Evolutionary conservation across 2,329 filamentous ascomycete species (phyloP).

Genomic region (Simplicillium sp.): DNA sequence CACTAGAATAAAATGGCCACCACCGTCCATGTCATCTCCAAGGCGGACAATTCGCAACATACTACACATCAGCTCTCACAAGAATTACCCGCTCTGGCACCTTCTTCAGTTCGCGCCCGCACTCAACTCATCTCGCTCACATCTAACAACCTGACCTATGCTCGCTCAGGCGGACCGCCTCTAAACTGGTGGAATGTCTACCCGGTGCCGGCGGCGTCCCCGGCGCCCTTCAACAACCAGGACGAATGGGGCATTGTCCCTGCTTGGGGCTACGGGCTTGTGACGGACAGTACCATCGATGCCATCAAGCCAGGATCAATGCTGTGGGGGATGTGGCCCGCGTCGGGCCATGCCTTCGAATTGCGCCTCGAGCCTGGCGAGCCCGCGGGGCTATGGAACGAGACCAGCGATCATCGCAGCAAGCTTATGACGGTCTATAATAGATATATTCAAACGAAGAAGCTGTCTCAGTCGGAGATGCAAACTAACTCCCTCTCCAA

Average conservation of each 20-base stretch:
- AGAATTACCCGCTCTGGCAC: neutral
- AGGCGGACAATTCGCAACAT: conserved; percentile 2
- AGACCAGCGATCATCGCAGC: conserved; percentile 20
- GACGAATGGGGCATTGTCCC: conserved; percentile 33
- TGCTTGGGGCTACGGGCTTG: conserved; percentile 36
- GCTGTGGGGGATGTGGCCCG: conserved; percentile 34
- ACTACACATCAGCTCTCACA: neutral
- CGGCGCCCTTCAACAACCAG: conserved; percentile 22
- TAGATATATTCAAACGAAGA: conserved; percentile 20
- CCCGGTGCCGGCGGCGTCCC: conserved; percentile 24
- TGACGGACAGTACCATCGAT: conserved; percentile 28
- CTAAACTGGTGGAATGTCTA: conserved; percentile 32
- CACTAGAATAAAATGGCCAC: no score
- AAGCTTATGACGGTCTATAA: conserved; percentile 30
- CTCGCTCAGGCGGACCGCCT: conserved; percentile 15
- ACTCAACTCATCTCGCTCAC: conserved; percentile 19
- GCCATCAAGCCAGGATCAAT: conserved; percentile 21
- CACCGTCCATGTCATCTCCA: conserved; percentile 2
- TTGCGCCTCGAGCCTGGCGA: conserved; percentile 20
- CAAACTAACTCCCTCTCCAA: neutral
- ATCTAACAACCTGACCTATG: conserved; percentile 25
- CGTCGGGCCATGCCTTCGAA: conserved; percentile 24
- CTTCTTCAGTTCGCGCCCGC: conserved; percentile 19
- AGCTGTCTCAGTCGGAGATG: neutral
- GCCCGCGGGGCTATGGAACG: conserved; percentile 22